phyloP scores from a whole-genome alignment of 305 asterid species.

The Rubia balearica region DNA sequence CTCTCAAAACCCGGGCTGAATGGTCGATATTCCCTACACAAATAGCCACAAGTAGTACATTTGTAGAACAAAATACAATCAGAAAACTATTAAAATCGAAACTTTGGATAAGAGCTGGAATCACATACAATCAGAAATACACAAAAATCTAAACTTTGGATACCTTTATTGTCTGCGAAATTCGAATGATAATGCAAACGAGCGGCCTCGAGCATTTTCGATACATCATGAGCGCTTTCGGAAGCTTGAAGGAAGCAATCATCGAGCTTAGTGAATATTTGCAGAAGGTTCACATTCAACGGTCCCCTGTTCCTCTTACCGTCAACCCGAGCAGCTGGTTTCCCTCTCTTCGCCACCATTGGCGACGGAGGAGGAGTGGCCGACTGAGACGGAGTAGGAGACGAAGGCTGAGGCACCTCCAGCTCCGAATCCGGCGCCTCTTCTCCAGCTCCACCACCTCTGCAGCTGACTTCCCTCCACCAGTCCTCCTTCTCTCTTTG shows the following conservation, averaged over 20 bases:
- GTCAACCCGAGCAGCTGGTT: constrained; percentile 43
- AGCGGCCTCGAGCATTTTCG: constrained; percentile 92
- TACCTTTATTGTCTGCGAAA: constrained; percentile 91
- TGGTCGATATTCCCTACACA: constrained; percentile 81
- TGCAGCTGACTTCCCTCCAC: not conserved
- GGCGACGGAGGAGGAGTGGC: constrained; percentile 27
- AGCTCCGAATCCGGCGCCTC: constrained; percentile 35
- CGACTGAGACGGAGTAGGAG: constrained; percentile 24
- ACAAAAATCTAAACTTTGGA: not conserved
- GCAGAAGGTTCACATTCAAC: constrained; percentile 38
- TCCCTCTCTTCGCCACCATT: constrained; percentile 54
- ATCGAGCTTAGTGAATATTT: constrained; percentile 71
- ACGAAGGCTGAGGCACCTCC: constrained; percentile 60
- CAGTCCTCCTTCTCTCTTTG: constrained; percentile 24
- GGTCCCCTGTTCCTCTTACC: constrained; percentile 44
- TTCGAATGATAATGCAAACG: constrained; percentile 96
- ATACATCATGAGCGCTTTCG: constrained; percentile 88
- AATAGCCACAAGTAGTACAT: not conserved
- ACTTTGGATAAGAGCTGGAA: not conserved
- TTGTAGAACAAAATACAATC: too few species aligned
- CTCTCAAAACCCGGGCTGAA: constrained; percentile 93
- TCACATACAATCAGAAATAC: not conserved
- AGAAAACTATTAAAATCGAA: not conserved
- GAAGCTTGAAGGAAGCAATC: constrained; percentile 90
- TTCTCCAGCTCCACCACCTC: constrained; percentile 13